Evolutionary conservation across 441 rosid species (phyloP).

Genomic region (Kokia cookei): DNA sequence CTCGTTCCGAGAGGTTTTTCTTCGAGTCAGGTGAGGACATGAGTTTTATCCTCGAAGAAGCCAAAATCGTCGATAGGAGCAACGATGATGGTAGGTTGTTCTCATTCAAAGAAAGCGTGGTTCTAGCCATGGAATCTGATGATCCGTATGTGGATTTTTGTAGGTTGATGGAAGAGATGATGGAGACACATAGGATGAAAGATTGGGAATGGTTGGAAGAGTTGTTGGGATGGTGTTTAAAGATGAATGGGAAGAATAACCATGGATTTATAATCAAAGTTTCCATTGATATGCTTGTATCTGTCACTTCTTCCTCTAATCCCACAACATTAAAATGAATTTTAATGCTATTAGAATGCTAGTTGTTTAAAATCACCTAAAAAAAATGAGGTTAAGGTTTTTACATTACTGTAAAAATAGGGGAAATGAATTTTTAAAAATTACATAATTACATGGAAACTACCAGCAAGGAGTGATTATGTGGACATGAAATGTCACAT

Average conservation of each 20-base stretch:
- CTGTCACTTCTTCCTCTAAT: slow-evolving; percentile 21
- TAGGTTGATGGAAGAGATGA: slow-evolving; percentile 60
- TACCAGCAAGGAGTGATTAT: too few relatives aligned
- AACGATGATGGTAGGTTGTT: background rate
- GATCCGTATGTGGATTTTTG: slow-evolving; percentile 49
- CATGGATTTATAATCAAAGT: slow-evolving; percentile 51
- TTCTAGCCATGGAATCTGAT: slow-evolving; percentile 40
- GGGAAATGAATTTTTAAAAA: too few relatives aligned
- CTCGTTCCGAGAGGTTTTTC: slow-evolving; percentile 35
- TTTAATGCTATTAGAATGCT: too few relatives aligned
- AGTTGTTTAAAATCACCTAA: too few relatives aligned
- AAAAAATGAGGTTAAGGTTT: too few relatives aligned
- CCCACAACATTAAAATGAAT: slow-evolving; percentile 13
- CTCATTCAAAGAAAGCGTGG: slow-evolving; percentile 36
- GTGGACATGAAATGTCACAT: too few relatives aligned
- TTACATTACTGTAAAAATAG: too few relatives aligned
- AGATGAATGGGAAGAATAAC: slow-evolving; percentile 40
- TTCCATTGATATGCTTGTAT: slow-evolving; percentile 44
- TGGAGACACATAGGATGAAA: slow-evolving; percentile 35
- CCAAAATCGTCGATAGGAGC: background rate
- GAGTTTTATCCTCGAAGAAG: slow-evolving; percentile 40
- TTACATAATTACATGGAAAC: too few relatives aligned
- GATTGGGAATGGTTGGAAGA: slow-evolving; percentile 54
- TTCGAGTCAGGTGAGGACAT: slow-evolving; percentile 43
- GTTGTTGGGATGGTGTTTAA: slow-evolving; percentile 52